Percentiles rank a stretch among this genome's conserved stretches.
phyloP scores from a whole-genome alignment of 2,329 filamentous ascomycete species.

The Epichloe brachyelytri region DNA sequence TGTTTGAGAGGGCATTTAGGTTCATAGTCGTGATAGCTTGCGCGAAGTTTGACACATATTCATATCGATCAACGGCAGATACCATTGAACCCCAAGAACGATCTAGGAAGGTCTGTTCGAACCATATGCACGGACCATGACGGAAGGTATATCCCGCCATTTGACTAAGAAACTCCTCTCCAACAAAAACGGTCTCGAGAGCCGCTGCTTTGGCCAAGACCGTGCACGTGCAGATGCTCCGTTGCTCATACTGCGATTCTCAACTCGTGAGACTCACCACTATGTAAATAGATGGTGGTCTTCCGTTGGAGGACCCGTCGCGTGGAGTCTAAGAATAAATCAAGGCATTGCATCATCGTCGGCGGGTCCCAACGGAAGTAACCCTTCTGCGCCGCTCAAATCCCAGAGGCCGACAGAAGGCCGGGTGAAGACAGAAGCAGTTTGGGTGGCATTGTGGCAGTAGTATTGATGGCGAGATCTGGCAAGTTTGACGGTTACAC shows the following conservation, averaged over 20 bases:
- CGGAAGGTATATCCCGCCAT: neutral
- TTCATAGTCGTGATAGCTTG: too few species aligned
- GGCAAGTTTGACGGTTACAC: slow-evolving; percentile 7
- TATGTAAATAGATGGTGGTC: neutral
- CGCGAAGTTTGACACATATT: too few species aligned
- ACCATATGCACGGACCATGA: neutral
- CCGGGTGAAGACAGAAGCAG: slow-evolving; percentile 2
- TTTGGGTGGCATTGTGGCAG: slow-evolving; percentile 3
- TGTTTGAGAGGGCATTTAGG: too few species aligned
- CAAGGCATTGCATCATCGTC: slow-evolving; percentile 3
- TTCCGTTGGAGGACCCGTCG: neutral
- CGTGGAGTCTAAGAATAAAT: slow-evolving; percentile 7
- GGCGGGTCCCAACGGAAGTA: slow-evolving; percentile 12
- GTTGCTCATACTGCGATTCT: neutral
- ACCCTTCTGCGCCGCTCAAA: slow-evolving; percentile 2
- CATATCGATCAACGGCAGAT: too few species aligned
- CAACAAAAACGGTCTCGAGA: neutral
- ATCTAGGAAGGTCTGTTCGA: neutral
- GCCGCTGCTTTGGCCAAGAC: neutral
- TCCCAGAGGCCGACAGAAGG: slow-evolving; percentile 5
- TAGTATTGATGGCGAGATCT: slow-evolving; percentile 9
- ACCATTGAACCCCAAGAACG: neutral
- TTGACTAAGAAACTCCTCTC: neutral
- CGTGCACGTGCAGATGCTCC: neutral
- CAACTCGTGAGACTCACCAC: neutral